Base-by-base conservation (phyloP, 768 basidiomycete species). In the Leucocoprinus birnbaumii region DNA sequence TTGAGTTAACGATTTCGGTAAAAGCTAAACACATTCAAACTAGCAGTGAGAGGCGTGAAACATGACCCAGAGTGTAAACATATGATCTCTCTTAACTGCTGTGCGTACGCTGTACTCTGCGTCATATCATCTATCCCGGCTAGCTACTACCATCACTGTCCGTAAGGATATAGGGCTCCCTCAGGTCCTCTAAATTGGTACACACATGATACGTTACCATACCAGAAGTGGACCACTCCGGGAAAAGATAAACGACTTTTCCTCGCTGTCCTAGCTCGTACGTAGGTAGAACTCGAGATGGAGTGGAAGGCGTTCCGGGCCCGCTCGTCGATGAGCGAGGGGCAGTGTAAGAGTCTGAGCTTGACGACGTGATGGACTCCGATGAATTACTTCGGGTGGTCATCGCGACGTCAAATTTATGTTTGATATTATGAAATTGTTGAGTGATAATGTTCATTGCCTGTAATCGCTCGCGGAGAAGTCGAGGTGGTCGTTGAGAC, bases 381-480 rank as follows among this genome's bases (percentile, higher is more conserved):
- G 26, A 16, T 16, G 40, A 34, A 3, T 31, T 31, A 31, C 41
- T 31, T 22, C n/a, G 42, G 8, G 25, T 8, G 8, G 19, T 18
- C 7, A 52, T 16, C 24, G 37, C 22, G 8, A n/a, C 3, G 22
- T 22, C 6, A 19, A 55, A 19, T 41, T 41, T 55, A 16, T 48
- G 24, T 11, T 14, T 48, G n/a, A 55, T 22, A 19, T 40, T 31
- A 10, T 46, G 45, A 18, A 38, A 21, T 1, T 26, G 25, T 4
- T 24, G 46, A 16, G 53, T 42, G 9, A 55, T 48, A 6, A 13
- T 37, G 19, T 55, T 55, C 13, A 40, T 21, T 1, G 41, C 16
- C 3, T 45, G 21, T 1, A 55, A 18, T 13, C 53, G 45, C 35
- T 55, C 53, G 25, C 53, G 53, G 19, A 55, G n/a, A 46, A 55